Base-by-base conservation (phyloP, 345 rosid species). In the Eucalyptus polybractea region DNA sequence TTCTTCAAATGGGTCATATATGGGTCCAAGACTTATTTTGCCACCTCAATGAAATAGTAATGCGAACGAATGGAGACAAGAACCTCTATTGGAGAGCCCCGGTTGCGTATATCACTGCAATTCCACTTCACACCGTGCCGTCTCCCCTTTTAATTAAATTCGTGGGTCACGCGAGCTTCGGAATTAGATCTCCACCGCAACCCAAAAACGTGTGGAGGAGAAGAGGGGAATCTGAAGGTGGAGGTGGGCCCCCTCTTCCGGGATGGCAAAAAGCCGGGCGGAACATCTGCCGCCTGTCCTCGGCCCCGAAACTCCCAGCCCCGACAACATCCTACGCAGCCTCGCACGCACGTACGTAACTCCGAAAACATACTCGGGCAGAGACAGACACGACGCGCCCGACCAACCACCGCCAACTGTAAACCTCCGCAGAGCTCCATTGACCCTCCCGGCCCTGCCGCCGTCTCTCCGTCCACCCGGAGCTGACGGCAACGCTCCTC, bases 81-180 rank as follows among this genome's bases (percentile, higher is more conserved):
- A 16, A 51, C 54, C 4, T 3, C 54, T 0, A 6, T 7, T 7
- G 22, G 7, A 53, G 24, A 53, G 24, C 58, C 0, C 19, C 58
- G 2, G 24, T 22, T 2, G 58, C 58, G 3, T 7, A 4, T 7
- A 53, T 53, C 22, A 19, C 2, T 7, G 56, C 1, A 10, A 7
- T 72, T 37, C 1, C 81, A 5, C 13, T 19, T 0, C 10, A 19
- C 25, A 16, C 24, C 25, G 45, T 10, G 45, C 81, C 6, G 27
- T 72, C 13, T 16, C 10, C 1, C 15, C 42, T 2, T 8, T 8
- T 0, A 31, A 31, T 67, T 31, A 8, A 16, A 14, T 31, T 67
- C 22, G 21, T 1, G 80, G 19, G 42, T 3, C 21, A 5, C 3
- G 45, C 58, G 58, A 72, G 83, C 27, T 21, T 37, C 14, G 11